phyloP scores from a whole-genome alignment of 2,329 filamentous ascomycete species.

The Aspergillus pseudoglaucus region DNA sequence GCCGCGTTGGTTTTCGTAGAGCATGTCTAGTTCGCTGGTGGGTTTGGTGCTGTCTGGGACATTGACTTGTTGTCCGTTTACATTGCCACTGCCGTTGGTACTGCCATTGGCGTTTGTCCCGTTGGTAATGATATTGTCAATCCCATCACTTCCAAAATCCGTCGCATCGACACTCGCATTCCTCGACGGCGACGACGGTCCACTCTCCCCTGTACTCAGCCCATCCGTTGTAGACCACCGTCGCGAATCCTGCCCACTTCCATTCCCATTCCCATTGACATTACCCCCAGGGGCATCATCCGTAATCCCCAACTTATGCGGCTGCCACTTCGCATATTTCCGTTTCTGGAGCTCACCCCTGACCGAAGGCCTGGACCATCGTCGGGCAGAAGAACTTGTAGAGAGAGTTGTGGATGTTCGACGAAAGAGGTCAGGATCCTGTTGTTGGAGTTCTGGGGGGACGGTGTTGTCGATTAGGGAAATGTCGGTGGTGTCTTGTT shows the following conservation, averaged over 20 bases:
- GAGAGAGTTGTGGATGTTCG: conserved; percentile 5
- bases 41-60: conserved; percentile 13
- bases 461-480: conserved; percentile 37
- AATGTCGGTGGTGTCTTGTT: conserved; percentile 15
- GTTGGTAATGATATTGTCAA: background rate
- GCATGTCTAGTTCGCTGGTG: conserved; percentile 63
- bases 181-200: background rate
- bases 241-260: background rate
- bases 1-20: conserved; percentile 94
- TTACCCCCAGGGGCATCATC: conserved; percentile 5
- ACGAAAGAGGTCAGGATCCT: conserved; percentile 5
- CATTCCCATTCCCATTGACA: background rate
- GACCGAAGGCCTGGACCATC: conserved; percentile 25
- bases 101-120: background rate
- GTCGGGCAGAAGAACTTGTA: conserved; percentile 13
- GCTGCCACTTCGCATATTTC: conserved; percentile 46
- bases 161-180: background rate
- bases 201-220: background rate
- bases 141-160: background rate
- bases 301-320: conserved; percentile 50
- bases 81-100: background rate
- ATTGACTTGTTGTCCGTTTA: background rate
- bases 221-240: background rate
- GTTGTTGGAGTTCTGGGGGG: conserved; percentile 18
- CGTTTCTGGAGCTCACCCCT: conserved; percentile 34